These are phyloP conservation scores for Sorghum bicolor DNA, from an alignment of 176 grass and related monocot genomes.

Conservation along the genomic window Sorghum_bicolor_NCBIv3 NC_012873.2:1578501-1579000, in stretches of 20 bases:
- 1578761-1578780: slow-evolving; percentile 98
- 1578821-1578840: not conserved
- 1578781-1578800: not conserved
- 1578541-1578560: not conserved
- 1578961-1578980: slow-evolving; percentile 78
- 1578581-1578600: not conserved
- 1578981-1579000: slow-evolving; percentile 64
- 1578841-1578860: not conserved
- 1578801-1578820: not conserved
- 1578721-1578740: slow-evolving; percentile 89
- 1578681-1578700: slow-evolving; percentile 50
- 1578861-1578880: slow-evolving; percentile 15
- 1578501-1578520: not conserved
- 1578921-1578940: slow-evolving; percentile 96
- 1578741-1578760: slow-evolving; percentile 98
- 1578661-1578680: not conserved
- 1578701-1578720: slow-evolving; percentile 84
- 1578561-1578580: not conserved
- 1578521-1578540: not conserved
- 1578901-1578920: slow-evolving; percentile 51
- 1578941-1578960: slow-evolving; percentile 77
- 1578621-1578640: not conserved
- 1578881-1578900: not conserved
- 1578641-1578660: not conserved
- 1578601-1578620: not conserved